phyloP scores from a whole-genome alignment of 345 rosid genomes.

The Eucalyptus albens region DNA sequence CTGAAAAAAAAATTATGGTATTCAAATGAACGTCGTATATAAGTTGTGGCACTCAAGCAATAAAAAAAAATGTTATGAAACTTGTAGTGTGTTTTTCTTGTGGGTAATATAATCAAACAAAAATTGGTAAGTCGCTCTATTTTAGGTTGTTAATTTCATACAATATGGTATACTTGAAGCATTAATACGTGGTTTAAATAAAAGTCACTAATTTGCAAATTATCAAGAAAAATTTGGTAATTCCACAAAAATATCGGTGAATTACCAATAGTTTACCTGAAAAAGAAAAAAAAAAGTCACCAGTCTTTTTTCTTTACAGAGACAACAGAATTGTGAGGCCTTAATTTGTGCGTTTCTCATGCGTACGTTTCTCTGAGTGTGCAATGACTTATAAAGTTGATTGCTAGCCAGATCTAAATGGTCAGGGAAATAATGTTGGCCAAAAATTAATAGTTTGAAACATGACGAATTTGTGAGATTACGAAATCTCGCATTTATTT shows the following conservation, averaged over 20 bases:
- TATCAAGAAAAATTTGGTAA: background rate
- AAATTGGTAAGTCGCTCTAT: background rate
- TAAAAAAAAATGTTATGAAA: too few species aligned
- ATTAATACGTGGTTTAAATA: too few species aligned
- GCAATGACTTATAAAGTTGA: background rate
- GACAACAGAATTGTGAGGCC: background rate
- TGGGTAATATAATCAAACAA: background rate
- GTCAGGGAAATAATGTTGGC: background rate
- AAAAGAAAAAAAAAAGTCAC: background rate
- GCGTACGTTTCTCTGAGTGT: background rate
- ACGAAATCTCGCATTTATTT: background rate
- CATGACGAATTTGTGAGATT: background rate
- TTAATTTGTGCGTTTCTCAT: background rate
- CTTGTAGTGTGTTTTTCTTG: too few species aligned
- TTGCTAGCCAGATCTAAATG: background rate
- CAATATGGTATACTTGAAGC: too few species aligned
- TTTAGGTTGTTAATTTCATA: background rate
- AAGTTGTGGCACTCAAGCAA: too few species aligned
- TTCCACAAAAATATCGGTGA: background rate
- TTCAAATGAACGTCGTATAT: accelerated
- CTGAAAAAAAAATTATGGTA: too few species aligned
- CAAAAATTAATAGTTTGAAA: background rate
- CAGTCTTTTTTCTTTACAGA: background rate
- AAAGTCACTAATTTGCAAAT: background rate
- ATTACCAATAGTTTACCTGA: background rate